A percentile compares a stretch with the other conserved stretches of the same genome.
Conservation (phyloP, 75 land plant genomes). For the Larix kaempferi region DNA sequence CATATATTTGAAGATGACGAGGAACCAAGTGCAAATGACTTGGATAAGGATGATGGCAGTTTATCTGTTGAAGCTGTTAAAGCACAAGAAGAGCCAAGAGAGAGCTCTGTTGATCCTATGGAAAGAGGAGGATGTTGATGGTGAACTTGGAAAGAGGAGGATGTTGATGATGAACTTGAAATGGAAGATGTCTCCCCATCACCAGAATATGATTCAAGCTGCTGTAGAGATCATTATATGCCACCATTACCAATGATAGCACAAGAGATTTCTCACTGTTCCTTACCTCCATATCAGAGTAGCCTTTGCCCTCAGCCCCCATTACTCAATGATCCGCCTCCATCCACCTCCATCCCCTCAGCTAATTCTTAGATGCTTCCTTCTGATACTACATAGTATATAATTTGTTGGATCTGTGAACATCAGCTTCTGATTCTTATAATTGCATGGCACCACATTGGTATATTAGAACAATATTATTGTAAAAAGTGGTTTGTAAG, state of each 20-base stretch:
- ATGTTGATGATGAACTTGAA: slow-evolving; percentile 93
- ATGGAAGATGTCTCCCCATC: slow-evolving; percentile 96
- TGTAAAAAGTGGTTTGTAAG: too few species aligned
- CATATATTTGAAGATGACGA: slow-evolving; percentile 71
- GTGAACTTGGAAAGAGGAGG: too few species aligned
- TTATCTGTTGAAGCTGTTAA: slow-evolving; percentile 11
- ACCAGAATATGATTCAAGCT: slow-evolving; percentile 31
- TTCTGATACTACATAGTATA: too few species aligned
- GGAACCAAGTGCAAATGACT: slow-evolving; percentile 20
- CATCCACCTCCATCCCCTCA: slow-evolving; percentile 45
- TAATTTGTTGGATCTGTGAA: too few species aligned
- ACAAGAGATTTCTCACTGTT: neutral
- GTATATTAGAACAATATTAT: too few species aligned
- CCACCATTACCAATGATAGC: slow-evolving; percentile 13
- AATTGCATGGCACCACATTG: too few species aligned
- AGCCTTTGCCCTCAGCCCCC: slow-evolving; percentile 50
- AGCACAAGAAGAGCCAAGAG: slow-evolving; percentile 26
- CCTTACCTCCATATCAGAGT: neutral
- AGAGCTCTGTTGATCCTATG: slow-evolving; percentile 24
- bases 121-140: too few species aligned
- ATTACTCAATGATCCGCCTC: slow-evolving; percentile 37
- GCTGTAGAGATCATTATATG: slow-evolving; percentile 8
- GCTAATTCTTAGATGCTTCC: too few species aligned
- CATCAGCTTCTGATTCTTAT: too few species aligned
- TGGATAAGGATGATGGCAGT: slow-evolving; percentile 15